Conservation (phyloP, 2,329 filamentous ascomycete species). For the Claviceps pusilla region DNA sequence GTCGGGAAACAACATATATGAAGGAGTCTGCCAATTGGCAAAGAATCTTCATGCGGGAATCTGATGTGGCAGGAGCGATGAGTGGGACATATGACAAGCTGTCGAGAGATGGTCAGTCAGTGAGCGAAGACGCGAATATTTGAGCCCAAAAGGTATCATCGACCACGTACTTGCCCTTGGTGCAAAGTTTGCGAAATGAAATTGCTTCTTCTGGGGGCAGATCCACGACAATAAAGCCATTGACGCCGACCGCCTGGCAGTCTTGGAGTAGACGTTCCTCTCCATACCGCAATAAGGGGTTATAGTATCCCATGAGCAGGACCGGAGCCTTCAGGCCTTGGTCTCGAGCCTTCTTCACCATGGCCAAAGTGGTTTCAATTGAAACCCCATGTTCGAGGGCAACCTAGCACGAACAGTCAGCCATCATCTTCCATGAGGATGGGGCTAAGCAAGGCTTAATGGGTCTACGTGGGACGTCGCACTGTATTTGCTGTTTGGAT, state of each 20-base stretch:
- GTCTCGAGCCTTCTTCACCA: constrained; percentile 66
- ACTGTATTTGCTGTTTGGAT: constrained; percentile 90
- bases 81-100: constrained; percentile 91
- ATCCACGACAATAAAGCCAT: constrained; percentile 95
- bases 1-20: constrained; percentile 94
- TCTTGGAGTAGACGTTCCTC: constrained; percentile 80
- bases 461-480: constrained; percentile 17
- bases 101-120: background rate
- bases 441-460: background rate
- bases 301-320: constrained; percentile 97
- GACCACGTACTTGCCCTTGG: constrained; percentile 49
- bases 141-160: background rate
- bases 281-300: constrained; percentile 84
- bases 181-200: constrained; percentile 75
- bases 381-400: constrained; percentile 83
- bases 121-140: background rate
- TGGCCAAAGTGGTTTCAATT: constrained; percentile 61
- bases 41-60: constrained; percentile 83
- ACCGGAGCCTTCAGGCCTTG: constrained; percentile 69
- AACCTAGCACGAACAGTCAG: constrained; percentile 22
- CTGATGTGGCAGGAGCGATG: constrained; percentile 85
- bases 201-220: constrained; percentile 91
- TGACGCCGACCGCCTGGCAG: constrained; percentile 70
- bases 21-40: constrained; percentile 97
- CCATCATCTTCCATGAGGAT: background rate